Evolutionary conservation across 306 rosid species (phyloP), one percentile per base, ranked within the genome.

Genomic region (Casuarina equisetifolia): DNA sequence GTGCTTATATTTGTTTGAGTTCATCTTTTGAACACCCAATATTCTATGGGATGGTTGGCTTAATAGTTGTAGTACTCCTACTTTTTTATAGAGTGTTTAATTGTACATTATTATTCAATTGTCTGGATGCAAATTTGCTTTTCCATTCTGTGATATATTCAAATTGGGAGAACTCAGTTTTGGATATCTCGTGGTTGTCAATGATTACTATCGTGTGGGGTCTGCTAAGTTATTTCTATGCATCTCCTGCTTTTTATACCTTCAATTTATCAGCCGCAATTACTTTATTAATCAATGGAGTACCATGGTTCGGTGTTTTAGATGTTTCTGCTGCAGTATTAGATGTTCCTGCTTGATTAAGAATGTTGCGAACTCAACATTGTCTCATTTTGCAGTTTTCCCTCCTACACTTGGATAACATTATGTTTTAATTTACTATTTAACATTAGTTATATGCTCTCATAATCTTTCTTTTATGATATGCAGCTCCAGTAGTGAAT

Each of bases 401-500:
- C 9, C 48, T 66, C 8, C 46, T 66, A 74, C 58, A 46, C 44
- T 58, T 4, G 43, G 73, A 54, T 46, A 63, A 4, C 70, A 55
- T 36, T 44, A 62, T 25, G 32, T 74, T 62, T 16, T 20, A 64
- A 67, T 48, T 49, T 49, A 42, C 46, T 71, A 48, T 17, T 69
- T 52, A 45, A 79, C 0, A 77, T 62, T 61, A 67, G 13, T 72
- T 70, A 48, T 48, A 66, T 38, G 36, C 69, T 70, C 9, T 82
- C 70, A 36, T 75, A 78, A 55, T 13, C 38, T 19, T 67, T 74
- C 42, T 51, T 81, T 40, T 82, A 80, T 84, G 63, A 25, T 73
- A 62, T 85, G 82, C 95, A 94, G 98, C 98, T 61, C 77, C 79
- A 5, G 86, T 89, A 80, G 89, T 95, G 69, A 82, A 87, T 83